Percentiles rank a stretch among this genome's conserved stretches.
Evolutionary conservation across 306 rosid genomes (phyloP).

Genomic region (Rosa multiflora): DNA sequence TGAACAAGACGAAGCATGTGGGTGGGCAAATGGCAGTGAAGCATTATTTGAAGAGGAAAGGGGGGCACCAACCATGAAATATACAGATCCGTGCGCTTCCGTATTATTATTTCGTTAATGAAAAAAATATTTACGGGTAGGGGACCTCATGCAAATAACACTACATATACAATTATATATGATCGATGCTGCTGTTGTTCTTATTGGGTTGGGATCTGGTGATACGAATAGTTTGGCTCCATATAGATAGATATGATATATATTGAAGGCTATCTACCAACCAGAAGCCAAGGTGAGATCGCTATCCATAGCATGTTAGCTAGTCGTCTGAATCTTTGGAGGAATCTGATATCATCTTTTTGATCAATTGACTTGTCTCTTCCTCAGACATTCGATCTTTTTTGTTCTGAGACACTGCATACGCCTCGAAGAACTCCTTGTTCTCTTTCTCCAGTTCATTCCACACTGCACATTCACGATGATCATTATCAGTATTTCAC

Average conservation of each 20-base stretch:
- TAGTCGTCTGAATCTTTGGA: constrained; percentile 53
- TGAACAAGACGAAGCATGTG: neutral
- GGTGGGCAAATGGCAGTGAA: neutral
- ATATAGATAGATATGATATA: neutral
- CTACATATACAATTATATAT: neutral
- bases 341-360: constrained; percentile 66
- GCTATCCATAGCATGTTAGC: constrained; percentile 27
- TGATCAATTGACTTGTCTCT: constrained; percentile 80
- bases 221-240: constrained; percentile 12
- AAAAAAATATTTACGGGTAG: neutral
- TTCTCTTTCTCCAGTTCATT: constrained; percentile 88
- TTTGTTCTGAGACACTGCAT: constrained; percentile 52
- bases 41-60: neutral
- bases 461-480: constrained; percentile 65
- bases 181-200: constrained; percentile 5
- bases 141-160: constrained; percentile 14
- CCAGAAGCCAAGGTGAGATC: constrained; percentile 26
- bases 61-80: neutral
- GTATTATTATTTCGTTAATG: neutral
- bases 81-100: neutral
- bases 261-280: constrained; percentile 8
- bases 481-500: neutral
- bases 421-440: constrained; percentile 76
- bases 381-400: constrained; percentile 70
- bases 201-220: constrained; percentile 3